phyloP scores from a whole-genome alignment of 1,284 basidiomycete species.

The Sporisorium sorghi region DNA sequence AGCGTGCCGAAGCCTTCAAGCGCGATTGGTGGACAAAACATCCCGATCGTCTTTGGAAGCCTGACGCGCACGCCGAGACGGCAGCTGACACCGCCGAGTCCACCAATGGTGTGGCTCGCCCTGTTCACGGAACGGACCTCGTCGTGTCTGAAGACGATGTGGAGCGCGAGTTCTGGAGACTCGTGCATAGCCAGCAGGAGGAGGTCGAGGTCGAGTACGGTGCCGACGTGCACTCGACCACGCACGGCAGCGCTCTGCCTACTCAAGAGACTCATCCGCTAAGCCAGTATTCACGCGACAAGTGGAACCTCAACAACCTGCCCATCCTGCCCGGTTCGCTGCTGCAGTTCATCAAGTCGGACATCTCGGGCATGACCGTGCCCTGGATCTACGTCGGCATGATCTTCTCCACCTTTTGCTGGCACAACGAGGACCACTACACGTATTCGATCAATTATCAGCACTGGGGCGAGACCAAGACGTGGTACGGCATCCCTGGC shows the following conservation, averaged over 20 bases:
- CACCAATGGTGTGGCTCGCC: slow-evolving; percentile 51
- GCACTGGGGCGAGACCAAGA: slow-evolving; percentile 99
- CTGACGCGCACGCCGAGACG: slow-evolving; percentile 8
- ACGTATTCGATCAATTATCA: slow-evolving; percentile 79
- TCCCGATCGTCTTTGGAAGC: slow-evolving; percentile 45
- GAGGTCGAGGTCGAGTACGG: slow-evolving; percentile 99
- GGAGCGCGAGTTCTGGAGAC: slow-evolving; percentile 95
- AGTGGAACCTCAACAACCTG: slow-evolving; percentile 98
- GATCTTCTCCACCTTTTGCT: slow-evolving; percentile 99
- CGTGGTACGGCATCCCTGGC: slow-evolving; percentile 98
- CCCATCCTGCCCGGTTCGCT: slow-evolving; percentile 89
- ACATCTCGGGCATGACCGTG: slow-evolving; percentile 99
- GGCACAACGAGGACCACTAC: slow-evolving; percentile 99
- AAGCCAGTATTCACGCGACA: slow-evolving; percentile 86
- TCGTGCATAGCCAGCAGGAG: slow-evolving; percentile 88
- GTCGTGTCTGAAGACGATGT: slow-evolving; percentile 86
- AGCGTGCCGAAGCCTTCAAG: slow-evolving; percentile 84
- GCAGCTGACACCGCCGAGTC: neutral
- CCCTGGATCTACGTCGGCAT: slow-evolving; percentile 99
- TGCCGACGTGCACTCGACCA: slow-evolving; percentile 96
- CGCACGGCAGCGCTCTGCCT: slow-evolving; percentile 96
- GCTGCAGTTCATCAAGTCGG: slow-evolving; percentile 91
- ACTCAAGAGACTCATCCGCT: slow-evolving; percentile 91
- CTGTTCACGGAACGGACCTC: slow-evolving; percentile 70
- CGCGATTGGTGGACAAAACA: slow-evolving; percentile 76